Evolutionary conservation across 169 alveolate genomes (phyloP), one percentile per base, ranked within the genome.

Genomic region (Cryptosporidium felis): DNA sequence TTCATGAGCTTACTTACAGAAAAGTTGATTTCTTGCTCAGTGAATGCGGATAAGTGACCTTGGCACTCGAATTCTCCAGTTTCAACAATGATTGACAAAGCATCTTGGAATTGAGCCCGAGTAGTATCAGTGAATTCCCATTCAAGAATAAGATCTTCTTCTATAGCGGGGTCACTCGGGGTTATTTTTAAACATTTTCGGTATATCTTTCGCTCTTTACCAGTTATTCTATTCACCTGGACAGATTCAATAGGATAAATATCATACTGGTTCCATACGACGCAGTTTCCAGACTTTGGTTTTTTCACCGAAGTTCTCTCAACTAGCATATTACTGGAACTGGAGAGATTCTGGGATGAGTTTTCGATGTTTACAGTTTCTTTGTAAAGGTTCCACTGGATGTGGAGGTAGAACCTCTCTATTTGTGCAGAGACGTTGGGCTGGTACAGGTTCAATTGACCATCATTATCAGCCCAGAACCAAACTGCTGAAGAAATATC

Each of bases 91-190:
- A 74, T 36, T 32, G 85, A 74, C 3, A 74, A 21, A 10, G 85
- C 85, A 74, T 74, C 85, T 21, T 56, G 56, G 46, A 74, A 26
- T 14, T 56, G 85, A 36, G 85, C 60, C 21, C 26, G 18, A 8
- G 36, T 74, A 23, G 85, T 74, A 49, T 74, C 85, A 16, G 85
- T 74, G n/a, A 74, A 74, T 74, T 74, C 74, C 85, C 85, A 74
- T 74, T 74, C 85, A 0, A 74, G 30, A 40, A 38, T 32, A 56
- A 49, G 56, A 34, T 56, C 85, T 18, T 36, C 56, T 53, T 49
- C 40, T 5, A 18, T 59, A 53, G 59, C 5, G 38, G n/a, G n/a
- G 12, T 51, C 45, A 10, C 6, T 12, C 21, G 45, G 63, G 16
- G 49, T 51, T 38, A 36, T 65, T 34, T 74, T 74, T 53, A 74